Evolutionary conservation across 2,329 filamentous ascomycete genomes (phyloP).

Genomic region (Pestalotiopsis sp.): DNA sequence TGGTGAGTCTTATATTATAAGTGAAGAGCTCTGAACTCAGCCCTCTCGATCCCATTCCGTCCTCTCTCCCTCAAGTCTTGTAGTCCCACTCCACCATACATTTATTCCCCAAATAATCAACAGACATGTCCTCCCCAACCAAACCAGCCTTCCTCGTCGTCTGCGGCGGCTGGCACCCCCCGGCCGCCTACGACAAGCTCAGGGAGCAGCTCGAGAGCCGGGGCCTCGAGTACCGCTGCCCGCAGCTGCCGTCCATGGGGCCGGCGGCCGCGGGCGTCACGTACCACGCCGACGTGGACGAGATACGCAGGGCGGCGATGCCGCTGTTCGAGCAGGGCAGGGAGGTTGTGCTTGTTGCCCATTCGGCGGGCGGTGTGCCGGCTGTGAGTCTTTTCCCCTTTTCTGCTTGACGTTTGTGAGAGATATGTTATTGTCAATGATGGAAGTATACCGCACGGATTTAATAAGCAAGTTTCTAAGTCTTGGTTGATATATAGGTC

Average conservation of each 20-base stretch:
- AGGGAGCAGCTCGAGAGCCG: conserved; percentile 1
- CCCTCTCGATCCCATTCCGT: too few relatives aligned
- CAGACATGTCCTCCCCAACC: neutral
- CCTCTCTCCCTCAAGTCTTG: too few relatives aligned
- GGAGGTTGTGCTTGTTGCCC: conserved; percentile 20
- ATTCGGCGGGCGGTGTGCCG: conserved; percentile 24
- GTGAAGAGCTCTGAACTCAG: too few relatives aligned
- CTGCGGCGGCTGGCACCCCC: conserved; percentile 12
- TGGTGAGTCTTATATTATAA: too few relatives aligned
- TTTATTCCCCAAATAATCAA: too few relatives aligned
- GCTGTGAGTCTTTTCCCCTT: conserved; percentile 4
- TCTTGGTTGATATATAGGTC: neutral
- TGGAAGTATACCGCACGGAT: too few relatives aligned
- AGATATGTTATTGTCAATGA: neutral
- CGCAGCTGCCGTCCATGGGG: conserved; percentile 6
- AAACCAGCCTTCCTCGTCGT: conserved; percentile 12
- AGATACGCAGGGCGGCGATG: conserved; percentile 13
- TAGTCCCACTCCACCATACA: neutral
- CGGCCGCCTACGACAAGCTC: conserved; percentile 3
- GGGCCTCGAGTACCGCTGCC: conserved; percentile 9
- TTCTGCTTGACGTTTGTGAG: too few relatives aligned
- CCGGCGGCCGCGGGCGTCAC: neutral
- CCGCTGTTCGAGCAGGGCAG: conserved; percentile 19
- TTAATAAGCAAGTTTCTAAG: neutral
- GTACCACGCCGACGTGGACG: conserved; percentile 15